These are phyloP conservation scores for Ophiostoma angusticollis DNA, from an alignment of 2,329 filamentous ascomycete genomes.

Conservation along the genomic window DNA sequence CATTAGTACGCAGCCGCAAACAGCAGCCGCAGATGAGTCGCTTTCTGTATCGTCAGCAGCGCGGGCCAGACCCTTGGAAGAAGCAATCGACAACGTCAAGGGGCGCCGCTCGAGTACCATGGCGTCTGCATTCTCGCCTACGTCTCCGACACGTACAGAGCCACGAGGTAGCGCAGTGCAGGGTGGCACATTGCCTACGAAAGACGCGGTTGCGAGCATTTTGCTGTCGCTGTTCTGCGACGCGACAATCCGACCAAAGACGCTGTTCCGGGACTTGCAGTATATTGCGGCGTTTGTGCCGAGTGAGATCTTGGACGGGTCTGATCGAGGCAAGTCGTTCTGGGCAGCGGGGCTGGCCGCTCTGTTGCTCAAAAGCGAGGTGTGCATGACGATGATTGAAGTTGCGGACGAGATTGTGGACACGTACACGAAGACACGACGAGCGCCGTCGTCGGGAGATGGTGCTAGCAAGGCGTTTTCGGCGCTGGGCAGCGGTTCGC, in stretches of 20 bases:
- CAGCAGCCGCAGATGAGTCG: neutral
- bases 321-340: slow-evolving; percentile 64
- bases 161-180: slow-evolving; percentile 31
- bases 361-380: slow-evolving; percentile 75
- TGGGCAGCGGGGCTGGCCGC: slow-evolving; percentile 83
- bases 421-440: slow-evolving; percentile 45
- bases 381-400: slow-evolving; percentile 66
- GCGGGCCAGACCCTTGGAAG: slow-evolving; percentile 42
- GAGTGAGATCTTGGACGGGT: slow-evolving; percentile 45
- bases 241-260: slow-evolving; percentile 58
- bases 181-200: slow-evolving; percentile 30
- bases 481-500: slow-evolving; percentile 29
- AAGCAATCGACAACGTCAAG: slow-evolving; percentile 56
- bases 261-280: slow-evolving; percentile 69
- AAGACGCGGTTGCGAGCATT: slow-evolving; percentile 52
- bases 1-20: neutral
- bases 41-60: slow-evolving; percentile 8
- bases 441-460: neutral
- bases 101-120: slow-evolving; percentile 52
- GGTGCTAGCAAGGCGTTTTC: neutral
- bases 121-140: slow-evolving; percentile 17
- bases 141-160: slow-evolving; percentile 22
- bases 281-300: slow-evolving; percentile 57
- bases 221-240: slow-evolving; percentile 56
- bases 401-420: slow-evolving; percentile 42